phyloP scores from a whole-genome alignment of 2,329 filamentous ascomycete genomes.

The Colletotrichum viniferum region DNA sequence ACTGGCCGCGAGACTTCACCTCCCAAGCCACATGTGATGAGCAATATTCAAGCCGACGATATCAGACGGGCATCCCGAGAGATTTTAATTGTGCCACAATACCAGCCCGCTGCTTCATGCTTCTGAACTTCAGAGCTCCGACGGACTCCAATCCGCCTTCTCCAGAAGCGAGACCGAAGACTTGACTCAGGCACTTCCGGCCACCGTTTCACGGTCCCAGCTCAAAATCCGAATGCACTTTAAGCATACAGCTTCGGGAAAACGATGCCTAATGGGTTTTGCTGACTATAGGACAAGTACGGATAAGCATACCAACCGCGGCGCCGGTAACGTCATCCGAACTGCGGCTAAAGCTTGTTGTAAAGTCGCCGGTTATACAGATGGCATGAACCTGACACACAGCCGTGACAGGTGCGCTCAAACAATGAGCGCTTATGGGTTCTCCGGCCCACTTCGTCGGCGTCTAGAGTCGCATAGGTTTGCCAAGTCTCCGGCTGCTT shows the following conservation, averaged over 20 bases:
- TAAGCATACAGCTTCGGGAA: not conserved
- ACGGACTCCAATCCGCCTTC: not conserved
- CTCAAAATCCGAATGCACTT: rapidly evolving
- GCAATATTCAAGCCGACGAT: no score
- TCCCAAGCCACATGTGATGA: not conserved
- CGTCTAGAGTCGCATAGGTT: rapidly evolving
- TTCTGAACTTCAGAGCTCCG: no score
- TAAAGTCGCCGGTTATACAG: not conserved
- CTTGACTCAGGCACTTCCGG: not conserved
- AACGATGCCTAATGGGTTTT: not conserved
- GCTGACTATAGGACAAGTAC: rapidly evolving
- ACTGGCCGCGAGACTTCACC: rapidly evolving
- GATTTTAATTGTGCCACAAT: no score
- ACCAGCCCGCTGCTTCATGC: no score
- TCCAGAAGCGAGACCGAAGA: not conserved
- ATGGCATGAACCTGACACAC: not conserved
- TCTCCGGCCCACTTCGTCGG: rapidly evolving
- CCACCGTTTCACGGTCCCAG: rapidly evolving
- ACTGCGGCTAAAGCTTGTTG: not conserved
- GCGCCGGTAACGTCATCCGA: not conserved
- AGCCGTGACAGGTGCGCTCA: rapidly evolving
- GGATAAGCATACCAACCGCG: rapidly evolving
- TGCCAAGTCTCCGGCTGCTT: not conserved
- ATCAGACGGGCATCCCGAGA: no score
- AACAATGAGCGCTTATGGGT: rapidly evolving